Conservation (phyloP, 192 early-diverging fungal species). For the Jimgerdemannia lactiflua region DNA sequence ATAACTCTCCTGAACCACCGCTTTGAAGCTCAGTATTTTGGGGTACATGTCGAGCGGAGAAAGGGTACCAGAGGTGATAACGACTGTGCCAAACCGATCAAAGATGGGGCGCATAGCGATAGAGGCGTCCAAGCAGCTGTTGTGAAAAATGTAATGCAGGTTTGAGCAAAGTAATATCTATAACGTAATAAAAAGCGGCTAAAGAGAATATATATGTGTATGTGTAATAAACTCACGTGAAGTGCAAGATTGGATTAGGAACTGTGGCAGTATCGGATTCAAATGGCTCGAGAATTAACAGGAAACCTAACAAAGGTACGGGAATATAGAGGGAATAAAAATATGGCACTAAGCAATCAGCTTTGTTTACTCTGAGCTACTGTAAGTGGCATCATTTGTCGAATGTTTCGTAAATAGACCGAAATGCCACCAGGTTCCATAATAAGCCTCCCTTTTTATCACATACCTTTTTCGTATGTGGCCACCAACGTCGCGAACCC, state of each 20-base stretch:
- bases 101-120: slow-evolving; percentile 97
- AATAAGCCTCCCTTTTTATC: too few species aligned
- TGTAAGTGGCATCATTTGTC: too few species aligned
- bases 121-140: slow-evolving; percentile 91
- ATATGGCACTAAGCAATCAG: too few species aligned
- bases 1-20: slow-evolving; percentile 89
- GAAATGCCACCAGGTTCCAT: neutral
- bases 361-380: too few species aligned
- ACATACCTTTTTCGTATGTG: slow-evolving; percentile 93
- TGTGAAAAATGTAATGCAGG: slow-evolving; percentile 5
- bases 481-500: slow-evolving; percentile 93
- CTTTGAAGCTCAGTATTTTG: slow-evolving; percentile 85
- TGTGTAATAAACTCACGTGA: slow-evolving; percentile 48
- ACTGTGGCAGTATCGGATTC: slow-evolving; percentile 90
- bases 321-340: too few species aligned
- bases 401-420: neutral
- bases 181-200: neutral
- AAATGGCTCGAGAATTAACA: slow-evolving; percentile 95
- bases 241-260: slow-evolving; percentile 93
- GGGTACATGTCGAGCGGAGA: slow-evolving; percentile 99
- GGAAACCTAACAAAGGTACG: too few species aligned
- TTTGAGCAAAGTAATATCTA: neutral
- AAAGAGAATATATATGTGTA: neutral
- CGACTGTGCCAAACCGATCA: slow-evolving; percentile 91
- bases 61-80: slow-evolving; percentile 99